Percentiles rank a stretch among this genome's conserved stretches.
Evolutionary conservation across 495 filamentous ascomycete species (phyloP).

Genomic region (Penicillium pulvis): DNA sequence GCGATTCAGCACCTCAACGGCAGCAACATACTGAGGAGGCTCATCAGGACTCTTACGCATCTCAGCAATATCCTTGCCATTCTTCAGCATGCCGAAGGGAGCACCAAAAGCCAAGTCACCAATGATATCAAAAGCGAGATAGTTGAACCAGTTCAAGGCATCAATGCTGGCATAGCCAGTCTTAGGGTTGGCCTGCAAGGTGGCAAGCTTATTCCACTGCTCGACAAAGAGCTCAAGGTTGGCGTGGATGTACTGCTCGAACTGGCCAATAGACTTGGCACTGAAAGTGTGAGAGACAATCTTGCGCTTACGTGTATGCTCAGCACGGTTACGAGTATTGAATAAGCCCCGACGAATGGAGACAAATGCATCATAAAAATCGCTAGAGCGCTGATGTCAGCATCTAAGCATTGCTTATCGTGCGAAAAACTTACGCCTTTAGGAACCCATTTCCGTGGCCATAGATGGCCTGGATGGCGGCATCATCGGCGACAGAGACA

Average conservation of each 20-base stretch:
- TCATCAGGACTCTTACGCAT: slow-evolving; percentile 50
- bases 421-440: slow-evolving; percentile 57
- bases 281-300: slow-evolving; percentile 85
- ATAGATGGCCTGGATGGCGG: slow-evolving; percentile 60
- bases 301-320: slow-evolving; percentile 90
- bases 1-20: slow-evolving; percentile 57
- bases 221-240: slow-evolving; percentile 75
- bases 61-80: slow-evolving; percentile 60
- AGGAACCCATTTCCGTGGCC: slow-evolving; percentile 73
- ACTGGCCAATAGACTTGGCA: slow-evolving; percentile 76
- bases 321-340: slow-evolving; percentile 81
- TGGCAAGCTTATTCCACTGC: slow-evolving; percentile 66
- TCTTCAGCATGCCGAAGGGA: slow-evolving; percentile 56
- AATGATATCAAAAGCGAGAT: slow-evolving; percentile 90
- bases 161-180: slow-evolving; percentile 65
- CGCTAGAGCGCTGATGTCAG: slow-evolving; percentile 40
- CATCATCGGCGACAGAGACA: slow-evolving; percentile 60
- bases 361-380: slow-evolving; percentile 92
- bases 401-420: neutral
- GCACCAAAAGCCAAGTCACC: slow-evolving; percentile 60
- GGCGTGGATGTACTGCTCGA: slow-evolving; percentile 84
- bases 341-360: slow-evolving; percentile 84
- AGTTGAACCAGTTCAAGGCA: slow-evolving; percentile 91
- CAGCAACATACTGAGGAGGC: slow-evolving; percentile 49
- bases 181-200: slow-evolving; percentile 43